phyloP scores from a whole-genome alignment of 2,329 filamentous ascomycete species.

The Akanthomyces muscarius region DNA sequence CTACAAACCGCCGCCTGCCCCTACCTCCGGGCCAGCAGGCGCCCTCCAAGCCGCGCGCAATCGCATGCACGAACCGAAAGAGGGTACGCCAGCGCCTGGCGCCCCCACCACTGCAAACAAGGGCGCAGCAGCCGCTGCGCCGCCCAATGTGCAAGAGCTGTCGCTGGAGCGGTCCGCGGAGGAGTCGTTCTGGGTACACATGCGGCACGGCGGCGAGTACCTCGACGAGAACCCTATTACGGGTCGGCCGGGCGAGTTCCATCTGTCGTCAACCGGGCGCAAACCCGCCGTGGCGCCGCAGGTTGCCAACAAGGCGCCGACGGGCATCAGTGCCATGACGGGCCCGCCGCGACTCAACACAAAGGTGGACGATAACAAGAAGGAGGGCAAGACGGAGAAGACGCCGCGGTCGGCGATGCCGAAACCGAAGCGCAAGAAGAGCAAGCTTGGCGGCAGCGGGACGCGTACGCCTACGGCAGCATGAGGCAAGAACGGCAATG shows the following conservation, averaged over 20 bases:
- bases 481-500: not conserved
- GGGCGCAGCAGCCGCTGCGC: slow-evolving; percentile 24
- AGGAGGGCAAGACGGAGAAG: slow-evolving; percentile 42
- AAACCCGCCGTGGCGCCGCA: slow-evolving; percentile 37
- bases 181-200: slow-evolving; percentile 54
- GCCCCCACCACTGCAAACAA: slow-evolving; percentile 16
- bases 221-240: slow-evolving; percentile 67
- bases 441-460: slow-evolving; percentile 36
- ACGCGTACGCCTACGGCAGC: slow-evolving; percentile 30
- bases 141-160: slow-evolving; percentile 36
- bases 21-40: slow-evolving; percentile 16
- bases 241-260: slow-evolving; percentile 61
- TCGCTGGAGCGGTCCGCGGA: slow-evolving; percentile 49
- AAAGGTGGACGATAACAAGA: slow-evolving; percentile 44
- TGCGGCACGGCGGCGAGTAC: slow-evolving; percentile 59
- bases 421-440: slow-evolving; percentile 47
- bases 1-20: slow-evolving; percentile 40
- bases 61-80: slow-evolving; percentile 40
- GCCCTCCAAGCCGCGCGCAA: slow-evolving; percentile 20
- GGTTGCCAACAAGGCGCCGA: slow-evolving; percentile 24
- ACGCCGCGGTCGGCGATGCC: slow-evolving; percentile 39
- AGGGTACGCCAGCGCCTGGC: slow-evolving; percentile 39
- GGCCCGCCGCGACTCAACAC: slow-evolving; percentile 36
- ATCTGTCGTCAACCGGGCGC: slow-evolving; percentile 58
- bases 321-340: slow-evolving; percentile 33